Conservation (phyloP, 768 basidiomycete genomes). For the Psilocybe azurescens region DNA sequence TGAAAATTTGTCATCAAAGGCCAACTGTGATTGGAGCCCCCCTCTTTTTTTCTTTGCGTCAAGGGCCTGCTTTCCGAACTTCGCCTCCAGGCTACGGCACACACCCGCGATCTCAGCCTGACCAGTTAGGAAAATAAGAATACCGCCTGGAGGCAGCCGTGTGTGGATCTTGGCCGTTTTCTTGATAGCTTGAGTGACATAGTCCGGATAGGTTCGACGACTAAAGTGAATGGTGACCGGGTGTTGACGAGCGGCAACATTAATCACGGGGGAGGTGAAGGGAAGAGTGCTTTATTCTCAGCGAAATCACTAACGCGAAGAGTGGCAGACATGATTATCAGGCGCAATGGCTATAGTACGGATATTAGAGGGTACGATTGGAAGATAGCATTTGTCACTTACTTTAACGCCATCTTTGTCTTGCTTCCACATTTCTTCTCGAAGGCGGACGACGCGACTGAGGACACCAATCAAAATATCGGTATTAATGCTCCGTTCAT, state of each 20-base stretch:
- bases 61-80: slow-evolving; percentile 72
- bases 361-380: not conserved
- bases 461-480: slow-evolving; percentile 96
- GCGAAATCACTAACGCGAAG: slow-evolving; percentile 93
- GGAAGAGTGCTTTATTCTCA: slow-evolving; percentile 82
- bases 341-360: slow-evolving; percentile 71
- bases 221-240: slow-evolving; percentile 96
- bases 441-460: slow-evolving; percentile 88
- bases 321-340: slow-evolving; percentile 99
- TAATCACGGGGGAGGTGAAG: slow-evolving; percentile 88
- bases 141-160: slow-evolving; percentile 89
- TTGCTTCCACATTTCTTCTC: slow-evolving; percentile 90
- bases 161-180: slow-evolving; percentile 94
- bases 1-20: slow-evolving; percentile 28
- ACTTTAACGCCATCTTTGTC: slow-evolving; percentile 77
- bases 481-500: slow-evolving; percentile 97
- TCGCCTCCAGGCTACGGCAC: slow-evolving; percentile 79
- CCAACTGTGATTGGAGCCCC: slow-evolving; percentile 28
- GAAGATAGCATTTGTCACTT: slow-evolving; percentile 12
- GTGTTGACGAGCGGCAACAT: slow-evolving; percentile 88
- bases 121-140: slow-evolving; percentile 93
- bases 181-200: slow-evolving; percentile 87
- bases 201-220: slow-evolving; percentile 84
- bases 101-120: slow-evolving; percentile 93
- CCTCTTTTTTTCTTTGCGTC: slow-evolving; percentile 50